phyloP scores from a whole-genome alignment of 106 monocot species.

The Dendrobium chrysotoxum region DNA sequence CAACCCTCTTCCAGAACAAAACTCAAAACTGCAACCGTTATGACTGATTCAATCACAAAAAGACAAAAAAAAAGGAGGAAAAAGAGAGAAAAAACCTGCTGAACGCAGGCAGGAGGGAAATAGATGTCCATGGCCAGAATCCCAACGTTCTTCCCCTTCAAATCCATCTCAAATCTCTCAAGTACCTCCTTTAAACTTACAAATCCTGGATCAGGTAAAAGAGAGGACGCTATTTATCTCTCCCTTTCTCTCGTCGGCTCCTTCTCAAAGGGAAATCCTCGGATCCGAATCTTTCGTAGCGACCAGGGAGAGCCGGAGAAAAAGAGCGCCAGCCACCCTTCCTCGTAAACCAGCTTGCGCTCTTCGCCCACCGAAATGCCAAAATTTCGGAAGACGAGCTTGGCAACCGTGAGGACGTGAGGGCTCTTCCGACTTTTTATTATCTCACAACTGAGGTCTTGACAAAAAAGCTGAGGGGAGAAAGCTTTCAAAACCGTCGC shows the following conservation, averaged over 20 bases:
- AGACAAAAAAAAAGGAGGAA: background rate
- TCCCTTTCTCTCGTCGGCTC: background rate
- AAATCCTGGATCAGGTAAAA: background rate
- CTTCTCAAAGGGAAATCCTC: background rate
- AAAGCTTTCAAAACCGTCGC: too few relatives aligned
- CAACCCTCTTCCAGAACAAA: background rate
- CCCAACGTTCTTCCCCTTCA: slow-evolving; percentile 44
- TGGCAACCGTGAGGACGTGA: too few relatives aligned
- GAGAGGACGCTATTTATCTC: background rate
- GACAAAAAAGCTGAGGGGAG: too few relatives aligned
- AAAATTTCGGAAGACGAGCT: too few relatives aligned
- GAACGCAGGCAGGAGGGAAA: slow-evolving; percentile 67
- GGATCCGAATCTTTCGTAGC: background rate
- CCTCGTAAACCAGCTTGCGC: background rate
- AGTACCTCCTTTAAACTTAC: background rate
- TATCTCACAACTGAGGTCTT: too few relatives aligned
- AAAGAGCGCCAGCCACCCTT: background rate
- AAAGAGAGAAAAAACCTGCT: slow-evolving; percentile 25
- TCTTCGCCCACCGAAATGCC: background rate
- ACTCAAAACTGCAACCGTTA: background rate
- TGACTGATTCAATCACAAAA: background rate
- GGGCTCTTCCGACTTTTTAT: too few relatives aligned
- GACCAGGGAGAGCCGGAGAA: background rate
- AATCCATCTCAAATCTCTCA: slow-evolving; percentile 22
- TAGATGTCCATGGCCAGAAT: slow-evolving; percentile 76